phyloP scores from a whole-genome alignment of 2,329 filamentous ascomycete genomes.

The Penicillium concentricum region DNA sequence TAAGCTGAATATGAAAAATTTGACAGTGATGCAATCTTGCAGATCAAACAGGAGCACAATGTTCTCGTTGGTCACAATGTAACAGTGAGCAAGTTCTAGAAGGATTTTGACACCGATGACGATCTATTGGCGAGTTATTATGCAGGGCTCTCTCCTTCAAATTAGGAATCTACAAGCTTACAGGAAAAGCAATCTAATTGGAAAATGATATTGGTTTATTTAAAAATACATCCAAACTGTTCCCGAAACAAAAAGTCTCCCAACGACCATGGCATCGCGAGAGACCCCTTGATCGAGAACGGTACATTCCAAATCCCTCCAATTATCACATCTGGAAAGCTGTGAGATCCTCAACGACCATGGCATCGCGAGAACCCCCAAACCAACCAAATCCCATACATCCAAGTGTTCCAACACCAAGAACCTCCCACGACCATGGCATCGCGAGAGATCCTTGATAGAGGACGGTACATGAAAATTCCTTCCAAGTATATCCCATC shows the following conservation, averaged over 20 bases:
- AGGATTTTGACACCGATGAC: too few relatives aligned
- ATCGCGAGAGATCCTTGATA: neutral
- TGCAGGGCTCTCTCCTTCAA: too few relatives aligned
- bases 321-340: neutral
- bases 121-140: too few relatives aligned
- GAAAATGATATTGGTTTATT: neutral
- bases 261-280: conserved; percentile 2
- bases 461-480: neutral
- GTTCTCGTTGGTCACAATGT: too few relatives aligned
- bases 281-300: neutral
- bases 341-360: neutral
- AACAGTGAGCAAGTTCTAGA: too few relatives aligned
- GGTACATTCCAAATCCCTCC: neutral
- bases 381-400: neutral
- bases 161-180: neutral
- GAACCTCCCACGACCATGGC: neutral
- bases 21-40: too few relatives aligned
- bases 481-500: neutral
- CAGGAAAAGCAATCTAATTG: neutral
- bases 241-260: neutral
- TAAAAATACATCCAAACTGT: neutral
- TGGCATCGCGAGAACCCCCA: too few relatives aligned
- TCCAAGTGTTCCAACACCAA: neutral
- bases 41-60: too few relatives aligned
- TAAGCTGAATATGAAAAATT: too few relatives aligned